Percentiles rank a stretch among this genome's conserved stretches.
phyloP scores from a whole-genome alignment of 2,329 filamentous ascomycete species.

The Stagonosporopsis chrysanthemi region DNA sequence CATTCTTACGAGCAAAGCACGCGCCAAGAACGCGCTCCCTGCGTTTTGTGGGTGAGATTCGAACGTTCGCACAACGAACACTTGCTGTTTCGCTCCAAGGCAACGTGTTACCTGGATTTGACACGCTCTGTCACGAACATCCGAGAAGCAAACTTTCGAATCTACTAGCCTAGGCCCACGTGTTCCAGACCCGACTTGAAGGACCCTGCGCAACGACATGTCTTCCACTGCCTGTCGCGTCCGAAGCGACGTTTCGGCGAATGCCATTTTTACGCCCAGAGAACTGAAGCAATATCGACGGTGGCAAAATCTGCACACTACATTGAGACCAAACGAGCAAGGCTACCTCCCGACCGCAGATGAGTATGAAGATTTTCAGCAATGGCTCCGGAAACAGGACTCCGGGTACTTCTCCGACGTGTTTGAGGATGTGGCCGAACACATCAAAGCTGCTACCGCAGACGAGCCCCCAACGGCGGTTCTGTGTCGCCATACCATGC shows the following conservation, averaged over 20 bases:
- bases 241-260: slow-evolving; percentile 30
- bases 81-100: neutral
- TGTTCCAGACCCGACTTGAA: slow-evolving; percentile 3
- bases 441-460: slow-evolving; percentile 20
- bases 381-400: slow-evolving; percentile 40
- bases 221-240: slow-evolving; percentile 2
- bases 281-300: slow-evolving; percentile 40
- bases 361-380: slow-evolving; percentile 41
- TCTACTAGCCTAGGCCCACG: neutral
- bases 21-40: neutral
- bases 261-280: slow-evolving; percentile 32
- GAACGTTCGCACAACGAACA: neutral
- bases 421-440: slow-evolving; percentile 34
- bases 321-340: slow-evolving; percentile 26
- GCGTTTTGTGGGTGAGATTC: slow-evolving; percentile 1
- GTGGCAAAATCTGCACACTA: slow-evolving; percentile 36
- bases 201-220: slow-evolving; percentile 7
- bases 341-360: slow-evolving; percentile 35
- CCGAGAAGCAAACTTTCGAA: neutral
- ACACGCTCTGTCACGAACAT: neutral
- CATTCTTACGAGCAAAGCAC: slow-evolving; percentile 11
- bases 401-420: slow-evolving; percentile 43
- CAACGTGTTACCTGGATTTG: neutral
- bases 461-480: slow-evolving; percentile 24
- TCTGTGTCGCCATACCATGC: slow-evolving; percentile 34